Evolutionary conservation across 148 eudicot species (phyloP), one percentile per base, ranked within the genome.

Genomic region (Amaranthus cruentus): DNA sequence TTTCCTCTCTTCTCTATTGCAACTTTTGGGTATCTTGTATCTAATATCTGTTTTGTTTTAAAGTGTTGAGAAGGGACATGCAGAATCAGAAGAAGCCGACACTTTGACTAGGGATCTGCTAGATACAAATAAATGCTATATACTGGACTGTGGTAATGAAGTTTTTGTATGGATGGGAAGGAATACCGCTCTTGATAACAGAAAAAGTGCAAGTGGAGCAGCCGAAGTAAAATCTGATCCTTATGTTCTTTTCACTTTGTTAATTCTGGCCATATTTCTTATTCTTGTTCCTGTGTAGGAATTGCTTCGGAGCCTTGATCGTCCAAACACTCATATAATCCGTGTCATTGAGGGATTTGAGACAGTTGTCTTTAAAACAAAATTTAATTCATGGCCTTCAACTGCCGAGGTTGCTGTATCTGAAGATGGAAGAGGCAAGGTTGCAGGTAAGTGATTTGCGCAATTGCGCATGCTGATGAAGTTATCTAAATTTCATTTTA

Each of bases 341-440:
- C 87, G 93, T 62, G 82, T 93, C 21, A 86, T 91, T 73, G 96
- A 91, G 69, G 94, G 97, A 47, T 90, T 84, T 85, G 95, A 93
- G 86, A 88, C 93, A 11, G 96, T 86, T 62, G 75, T 73, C 76
- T 90, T 93, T 71, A 82, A 84, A 44, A 81, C 91, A 71, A 85
- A 83, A 63, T 93, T 93, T 76, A 87, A 78, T 70, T 81, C 90
- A 55, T 93, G 98, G 98, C 93, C 96, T 71, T 85, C 88, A 78
- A 77, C 83, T 81, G 66, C 88, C 59, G 77, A 84, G 75, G 87
- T 80, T 58, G 83, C 89, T 71, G 90, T 82, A 49, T 82, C 96
- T 66, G 93, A 93, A 84, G 98, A 93, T 80, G 96, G 98, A 60
- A 87, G 98, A 83, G 91, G 96, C 85, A 93, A 87, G 81, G 96